Conservation (phyloP, 2,329 filamentous ascomycete species). For the Cytospora piceicola region DNA sequence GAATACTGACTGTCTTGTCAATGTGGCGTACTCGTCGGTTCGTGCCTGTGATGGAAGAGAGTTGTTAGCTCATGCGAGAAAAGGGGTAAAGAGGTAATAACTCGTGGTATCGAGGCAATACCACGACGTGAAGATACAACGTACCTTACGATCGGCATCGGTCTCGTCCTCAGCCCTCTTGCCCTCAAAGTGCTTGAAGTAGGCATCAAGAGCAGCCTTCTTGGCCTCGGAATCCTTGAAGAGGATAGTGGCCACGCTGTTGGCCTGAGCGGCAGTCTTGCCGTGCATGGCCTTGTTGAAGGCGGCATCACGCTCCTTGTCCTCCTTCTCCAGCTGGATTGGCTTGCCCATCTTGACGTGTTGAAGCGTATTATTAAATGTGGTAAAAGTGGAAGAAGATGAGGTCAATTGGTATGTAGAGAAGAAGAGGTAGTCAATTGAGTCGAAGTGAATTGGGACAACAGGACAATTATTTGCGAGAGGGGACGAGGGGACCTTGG, state of each 20-base stretch:
- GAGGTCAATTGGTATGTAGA: background rate
- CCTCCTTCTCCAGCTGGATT: constrained; percentile 71
- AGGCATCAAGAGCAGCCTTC: constrained; percentile 73
- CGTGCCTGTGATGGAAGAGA: constrained; percentile 60
- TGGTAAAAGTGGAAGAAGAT: background rate
- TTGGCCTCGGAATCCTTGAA: constrained; percentile 68
- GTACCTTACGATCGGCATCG: constrained; percentile 75
- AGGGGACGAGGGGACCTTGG: background rate
- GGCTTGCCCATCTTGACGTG: constrained; percentile 29
- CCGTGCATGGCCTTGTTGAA: constrained; percentile 91
- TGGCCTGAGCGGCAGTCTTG: constrained; percentile 67
- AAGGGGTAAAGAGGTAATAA: background rate
- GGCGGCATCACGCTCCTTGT: constrained; percentile 82
- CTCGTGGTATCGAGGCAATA: background rate
- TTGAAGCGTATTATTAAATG: constrained; percentile 20
- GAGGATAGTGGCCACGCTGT: constrained; percentile 81
- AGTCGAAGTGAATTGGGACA: background rate
- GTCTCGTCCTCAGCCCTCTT: constrained; percentile 78
- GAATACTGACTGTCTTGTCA: constrained; percentile 81
- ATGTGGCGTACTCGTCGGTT: constrained; percentile 85
- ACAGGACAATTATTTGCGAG: constrained; percentile 8
- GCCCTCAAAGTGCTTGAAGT: constrained; percentile 88
- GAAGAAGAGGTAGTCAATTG: constrained; percentile 16
- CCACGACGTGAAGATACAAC: constrained; percentile 34
- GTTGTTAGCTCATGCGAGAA: constrained; percentile 28